Evolutionary conservation across 495 filamentous ascomycete genomes (phyloP).

Genomic region (Xylaria curta): DNA sequence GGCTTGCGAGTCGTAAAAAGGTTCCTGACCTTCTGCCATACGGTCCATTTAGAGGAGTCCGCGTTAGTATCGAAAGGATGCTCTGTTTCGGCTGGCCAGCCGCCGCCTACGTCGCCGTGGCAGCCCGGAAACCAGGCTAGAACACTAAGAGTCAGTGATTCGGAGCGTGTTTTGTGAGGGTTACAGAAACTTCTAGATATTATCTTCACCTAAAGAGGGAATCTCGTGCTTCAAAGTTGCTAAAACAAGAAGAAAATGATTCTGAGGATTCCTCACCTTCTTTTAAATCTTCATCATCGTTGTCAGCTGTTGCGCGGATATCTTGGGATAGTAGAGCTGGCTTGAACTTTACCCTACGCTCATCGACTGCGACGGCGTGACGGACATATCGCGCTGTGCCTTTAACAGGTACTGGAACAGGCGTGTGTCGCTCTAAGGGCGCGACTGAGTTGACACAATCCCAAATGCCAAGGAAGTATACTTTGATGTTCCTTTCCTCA

Average conservation of each 20-base stretch:
- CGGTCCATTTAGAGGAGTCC: constrained; percentile 26
- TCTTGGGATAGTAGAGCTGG: constrained; percentile 39
- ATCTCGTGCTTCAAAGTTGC: neutral
- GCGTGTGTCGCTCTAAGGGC: constrained; percentile 43
- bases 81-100: constrained; percentile 32
- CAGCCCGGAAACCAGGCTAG: constrained; percentile 37
- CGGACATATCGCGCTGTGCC: constrained; percentile 45
- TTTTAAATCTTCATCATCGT: constrained; percentile 38
- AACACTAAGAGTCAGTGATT: neutral
- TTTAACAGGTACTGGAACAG: constrained; percentile 49
- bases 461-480: constrained; percentile 49
- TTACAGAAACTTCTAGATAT: neutral
- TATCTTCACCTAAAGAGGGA: neutral
- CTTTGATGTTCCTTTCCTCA: constrained; percentile 37
- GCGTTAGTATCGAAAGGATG: constrained; percentile 14
- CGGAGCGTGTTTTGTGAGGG: neutral
- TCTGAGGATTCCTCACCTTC: constrained; percentile 16
- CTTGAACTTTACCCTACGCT: constrained; percentile 55
- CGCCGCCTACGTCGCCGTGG: constrained; percentile 55
- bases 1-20: constrained; percentile 36
- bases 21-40: constrained; percentile 36
- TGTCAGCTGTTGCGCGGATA: constrained; percentile 28
- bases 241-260: neutral
- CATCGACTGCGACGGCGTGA: constrained; percentile 54
- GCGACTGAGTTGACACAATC: constrained; percentile 54